Evolutionary conservation across 805 yeast species (phyloP).

Genomic region (Zygoascus bituminiphila): DNA sequence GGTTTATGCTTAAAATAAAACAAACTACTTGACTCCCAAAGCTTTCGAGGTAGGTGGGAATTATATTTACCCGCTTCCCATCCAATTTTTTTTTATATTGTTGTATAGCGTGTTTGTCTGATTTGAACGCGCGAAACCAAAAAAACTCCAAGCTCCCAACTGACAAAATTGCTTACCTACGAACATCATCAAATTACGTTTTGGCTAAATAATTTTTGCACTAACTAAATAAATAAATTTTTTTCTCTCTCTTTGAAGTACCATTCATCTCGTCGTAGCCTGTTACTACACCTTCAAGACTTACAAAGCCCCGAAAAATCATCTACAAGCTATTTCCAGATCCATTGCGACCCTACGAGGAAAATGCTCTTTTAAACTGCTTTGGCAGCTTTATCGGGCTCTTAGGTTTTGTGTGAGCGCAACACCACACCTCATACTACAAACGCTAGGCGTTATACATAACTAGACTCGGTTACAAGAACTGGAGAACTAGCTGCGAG

Average conservation of each 20-base stretch:
- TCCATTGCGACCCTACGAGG: neutral
- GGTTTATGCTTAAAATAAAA: no score
- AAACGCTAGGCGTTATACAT: neutral
- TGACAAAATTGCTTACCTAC: neutral
- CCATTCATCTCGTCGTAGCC: neutral
- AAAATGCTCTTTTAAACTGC: neutral
- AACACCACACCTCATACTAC: neutral
- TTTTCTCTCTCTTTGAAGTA: neutral
- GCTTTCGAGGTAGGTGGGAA: neutral
- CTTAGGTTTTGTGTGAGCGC: neutral
- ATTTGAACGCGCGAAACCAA: neutral
- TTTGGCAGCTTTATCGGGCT: neutral
- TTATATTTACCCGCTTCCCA: neutral
- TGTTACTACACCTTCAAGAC: conserved; percentile 1
- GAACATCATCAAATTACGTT: neutral
- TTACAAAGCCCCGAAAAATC: neutral
- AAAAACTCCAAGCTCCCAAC: neutral
- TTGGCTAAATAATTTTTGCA: neutral
- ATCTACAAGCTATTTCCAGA: neutral
- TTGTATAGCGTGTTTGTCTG: neutral
- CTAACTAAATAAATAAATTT: neutral
- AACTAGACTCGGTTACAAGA: no score
- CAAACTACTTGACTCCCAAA: no score
- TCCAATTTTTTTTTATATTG: no score
- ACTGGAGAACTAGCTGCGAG: no score